Conservation (phyloP, 371 early-diverging fungal genomes). For the Actinomortierella wolfii region DNA sequence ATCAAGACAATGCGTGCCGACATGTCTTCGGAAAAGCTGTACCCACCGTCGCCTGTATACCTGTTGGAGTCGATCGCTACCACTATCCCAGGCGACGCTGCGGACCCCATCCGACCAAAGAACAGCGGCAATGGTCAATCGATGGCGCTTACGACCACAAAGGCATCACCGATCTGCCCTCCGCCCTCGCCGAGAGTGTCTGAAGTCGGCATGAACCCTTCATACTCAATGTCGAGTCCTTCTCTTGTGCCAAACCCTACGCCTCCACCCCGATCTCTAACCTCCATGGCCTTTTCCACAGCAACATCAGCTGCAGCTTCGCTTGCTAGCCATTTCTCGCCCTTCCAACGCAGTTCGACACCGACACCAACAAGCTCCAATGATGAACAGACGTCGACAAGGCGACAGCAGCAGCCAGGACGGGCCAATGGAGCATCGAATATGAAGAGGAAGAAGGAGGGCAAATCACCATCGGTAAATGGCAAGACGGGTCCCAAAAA, state of each 20-base stretch:
- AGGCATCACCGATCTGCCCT: no score
- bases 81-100: constrained; percentile 15
- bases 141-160: no score
- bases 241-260: no score
- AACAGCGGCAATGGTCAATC: no score
- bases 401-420: constrained; percentile 16
- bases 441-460: neutral
- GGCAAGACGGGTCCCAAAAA: constrained; percentile 7
- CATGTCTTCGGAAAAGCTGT: constrained; percentile 80
- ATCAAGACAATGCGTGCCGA: constrained; percentile 82
- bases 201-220: no score
- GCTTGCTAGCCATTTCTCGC: no score
- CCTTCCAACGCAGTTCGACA: neutral
- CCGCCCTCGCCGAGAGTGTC: no score
- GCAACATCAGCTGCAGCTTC: no score
- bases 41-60: constrained; percentile 78
- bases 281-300: no score
- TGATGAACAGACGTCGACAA: constrained; percentile 12
- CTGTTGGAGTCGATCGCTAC: constrained; percentile 56
- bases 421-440: constrained; percentile 12
- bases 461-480: neutral
- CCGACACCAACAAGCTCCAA: neutral
- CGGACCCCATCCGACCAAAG: no score
- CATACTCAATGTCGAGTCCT: no score
- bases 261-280: no score